Conservation (phyloP, 345 rosid species). For the Leavenworthia alabamica region DNA sequence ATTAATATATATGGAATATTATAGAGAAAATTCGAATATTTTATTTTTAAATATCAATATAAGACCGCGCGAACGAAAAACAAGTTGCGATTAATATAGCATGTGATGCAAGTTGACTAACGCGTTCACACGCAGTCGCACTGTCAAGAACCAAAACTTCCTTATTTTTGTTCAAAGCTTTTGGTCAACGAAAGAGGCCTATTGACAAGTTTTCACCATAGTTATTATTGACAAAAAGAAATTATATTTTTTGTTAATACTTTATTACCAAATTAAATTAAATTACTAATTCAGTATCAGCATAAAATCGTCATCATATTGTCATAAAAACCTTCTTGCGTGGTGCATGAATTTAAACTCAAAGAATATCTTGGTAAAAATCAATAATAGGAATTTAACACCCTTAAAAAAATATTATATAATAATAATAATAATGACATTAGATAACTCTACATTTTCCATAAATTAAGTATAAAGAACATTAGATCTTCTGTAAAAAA, state of each 20-base stretch:
- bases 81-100: neutral
- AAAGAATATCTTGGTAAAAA: neutral
- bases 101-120: constrained; percentile 1
- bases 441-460: neutral
- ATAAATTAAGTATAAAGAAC: neutral
- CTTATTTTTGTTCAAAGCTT: neutral
- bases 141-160: neutral
- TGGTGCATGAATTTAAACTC: neutral
- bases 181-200: constrained; percentile 19
- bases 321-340: neutral
- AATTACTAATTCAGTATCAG: neutral
- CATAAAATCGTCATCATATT: neutral
- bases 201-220: neutral
- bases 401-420: neutral
- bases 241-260: neutral
- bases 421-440: neutral
- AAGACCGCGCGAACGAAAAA: neutral
- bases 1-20: neutral
- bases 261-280: neutral
- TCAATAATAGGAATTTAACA: neutral
- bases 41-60: neutral
- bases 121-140: constrained; percentile 3
- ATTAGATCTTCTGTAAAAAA: neutral
- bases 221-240: neutral
- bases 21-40: neutral